Conservation (phyloP, 768 basidiomycete species). For the Mycena haematopus region DNA sequence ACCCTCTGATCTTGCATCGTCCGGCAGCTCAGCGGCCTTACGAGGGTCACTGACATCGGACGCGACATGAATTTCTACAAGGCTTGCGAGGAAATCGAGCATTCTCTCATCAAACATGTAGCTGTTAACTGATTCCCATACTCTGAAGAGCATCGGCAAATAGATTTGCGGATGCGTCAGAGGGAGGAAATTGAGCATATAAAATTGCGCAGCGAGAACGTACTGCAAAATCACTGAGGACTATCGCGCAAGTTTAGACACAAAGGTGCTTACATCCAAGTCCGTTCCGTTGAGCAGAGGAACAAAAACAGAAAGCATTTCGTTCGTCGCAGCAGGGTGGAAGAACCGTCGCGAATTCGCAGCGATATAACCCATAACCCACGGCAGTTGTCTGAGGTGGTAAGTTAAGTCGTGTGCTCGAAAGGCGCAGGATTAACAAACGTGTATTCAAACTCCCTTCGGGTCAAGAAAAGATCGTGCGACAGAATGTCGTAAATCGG, state of each 20-base stretch:
- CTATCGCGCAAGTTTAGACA: background rate
- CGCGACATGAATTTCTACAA: slow-evolving; percentile 83
- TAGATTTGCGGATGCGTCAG: slow-evolving; percentile 85
- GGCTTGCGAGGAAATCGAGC: slow-evolving; percentile 79
- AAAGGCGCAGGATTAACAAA: slow-evolving; percentile 39
- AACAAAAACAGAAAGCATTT: slow-evolving; percentile 88
- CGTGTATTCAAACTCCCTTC: slow-evolving; percentile 83
- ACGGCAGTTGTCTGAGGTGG: slow-evolving; percentile 65
- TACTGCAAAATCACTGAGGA: slow-evolving; percentile 48
- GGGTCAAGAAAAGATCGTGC: slow-evolving; percentile 77
- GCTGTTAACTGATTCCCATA: slow-evolving; percentile 91
- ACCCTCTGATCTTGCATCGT: slow-evolving; percentile 69
- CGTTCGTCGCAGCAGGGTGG: slow-evolving; percentile 83
- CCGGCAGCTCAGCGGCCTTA: slow-evolving; percentile 67
- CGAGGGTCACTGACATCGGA: slow-evolving; percentile 79
- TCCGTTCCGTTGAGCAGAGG: slow-evolving; percentile 78
- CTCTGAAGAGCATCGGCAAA: slow-evolving; percentile 79
- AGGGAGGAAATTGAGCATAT: slow-evolving; percentile 86
- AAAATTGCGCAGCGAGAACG: slow-evolving; percentile 83
- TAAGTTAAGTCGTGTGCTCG: slow-evolving; percentile 5
- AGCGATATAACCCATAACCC: slow-evolving; percentile 78
- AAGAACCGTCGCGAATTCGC: slow-evolving; percentile 80
- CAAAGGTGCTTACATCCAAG: slow-evolving; percentile 63
- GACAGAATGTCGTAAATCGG: slow-evolving; percentile 75
- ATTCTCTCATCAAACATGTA: slow-evolving; percentile 91